Evolutionary conservation across 1,284 basidiomycete species (phyloP), one percentile per base, ranked within the genome.

Genomic region (Cryptococcus floricola): DNA sequence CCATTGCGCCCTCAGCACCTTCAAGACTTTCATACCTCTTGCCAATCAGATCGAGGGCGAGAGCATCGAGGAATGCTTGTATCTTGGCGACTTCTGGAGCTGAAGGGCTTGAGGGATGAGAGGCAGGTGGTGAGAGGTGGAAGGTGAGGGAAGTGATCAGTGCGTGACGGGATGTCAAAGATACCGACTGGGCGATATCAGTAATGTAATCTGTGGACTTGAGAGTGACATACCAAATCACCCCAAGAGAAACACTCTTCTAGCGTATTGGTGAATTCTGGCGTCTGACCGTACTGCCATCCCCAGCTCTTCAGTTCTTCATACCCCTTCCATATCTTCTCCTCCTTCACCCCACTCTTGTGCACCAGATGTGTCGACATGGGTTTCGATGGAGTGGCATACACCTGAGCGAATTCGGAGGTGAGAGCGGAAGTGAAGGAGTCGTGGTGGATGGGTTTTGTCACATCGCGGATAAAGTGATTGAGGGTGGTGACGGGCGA

Each of bases 201-300:
- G 23, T 7, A 42, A 25, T 4, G 28, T 27, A n/a, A 38, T 34
- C 14, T 27, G 25, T 38, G 48, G 16, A 52, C 1, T 6, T 4
- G 8, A 19, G 16, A 78, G 62, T 86, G 85, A 43, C 84, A 54
- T 43, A 71, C 65, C 1, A 74, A 28, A 18, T 48, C 59, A 49
- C 65, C 71, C 49, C 69, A 65, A 1, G 68, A 64, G 4, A 76
- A 50, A 13, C 63, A 59, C 2, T 62, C 67, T 19, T 63, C 52
- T 5, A 80, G 50, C 9, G 53, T 48, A 58, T 80, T 78, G 0
- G 73, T 87, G 71, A 98, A 98, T 70, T 95, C 89, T 52, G 95
- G 95, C 0, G 94, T 96, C 71, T 96, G 90, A 0, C 94, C 95
- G 68, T 85, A 97, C 31, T 84, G 81, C 93, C 94, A 98, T 25